Evolutionary conservation across 257 asterid genomes (phyloP).

Genomic region (Penstemon davidsonii): DNA sequence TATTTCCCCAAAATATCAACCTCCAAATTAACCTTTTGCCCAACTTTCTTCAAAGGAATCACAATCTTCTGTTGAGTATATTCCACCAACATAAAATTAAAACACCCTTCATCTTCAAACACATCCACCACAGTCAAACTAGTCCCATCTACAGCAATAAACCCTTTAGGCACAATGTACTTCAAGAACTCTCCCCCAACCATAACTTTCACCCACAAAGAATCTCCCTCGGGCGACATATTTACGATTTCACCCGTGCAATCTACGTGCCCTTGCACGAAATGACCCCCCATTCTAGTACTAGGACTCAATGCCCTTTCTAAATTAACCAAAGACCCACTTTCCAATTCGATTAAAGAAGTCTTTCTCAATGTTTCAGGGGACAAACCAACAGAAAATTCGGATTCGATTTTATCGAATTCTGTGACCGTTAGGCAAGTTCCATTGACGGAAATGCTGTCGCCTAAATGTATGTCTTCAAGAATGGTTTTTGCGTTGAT

Average conservation of each 20-base stretch:
- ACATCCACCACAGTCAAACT: conserved; percentile 90
- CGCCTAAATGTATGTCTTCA: conserved; percentile 75
- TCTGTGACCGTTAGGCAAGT: conserved; percentile 82
- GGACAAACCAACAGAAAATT: conserved; percentile 72
- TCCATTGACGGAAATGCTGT: conserved; percentile 88
- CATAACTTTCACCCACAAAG: conserved; percentile 79
- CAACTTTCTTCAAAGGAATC: conserved; percentile 71
- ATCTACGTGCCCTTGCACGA: conserved; percentile 93
- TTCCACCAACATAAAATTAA: conserved; percentile 74
- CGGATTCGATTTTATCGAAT: conserved; percentile 40
- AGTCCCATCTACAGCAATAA: conserved; percentile 78
- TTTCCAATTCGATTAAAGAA: conserved; percentile 53
- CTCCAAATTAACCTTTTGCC: conserved; percentile 87
- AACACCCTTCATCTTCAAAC: conserved; percentile 66
- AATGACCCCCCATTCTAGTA: conserved; percentile 92
- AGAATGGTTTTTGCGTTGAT: conserved; percentile 58
- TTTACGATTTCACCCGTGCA: conserved; percentile 74
- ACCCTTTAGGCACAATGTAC: conserved; percentile 88
- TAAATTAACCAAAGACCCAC: conserved; percentile 68
- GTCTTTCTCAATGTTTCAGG: conserved; percentile 85
- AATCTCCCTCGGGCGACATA: conserved; percentile 63
- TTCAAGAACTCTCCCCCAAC: conserved; percentile 52
- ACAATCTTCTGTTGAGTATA: conserved; percentile 78
- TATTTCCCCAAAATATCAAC: conserved; percentile 91
- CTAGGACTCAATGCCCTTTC: conserved; percentile 83